Base-by-base conservation (phyloP, 202 grass and related monocot genomes). In the Miscanthus sacchariflorus region DNA sequence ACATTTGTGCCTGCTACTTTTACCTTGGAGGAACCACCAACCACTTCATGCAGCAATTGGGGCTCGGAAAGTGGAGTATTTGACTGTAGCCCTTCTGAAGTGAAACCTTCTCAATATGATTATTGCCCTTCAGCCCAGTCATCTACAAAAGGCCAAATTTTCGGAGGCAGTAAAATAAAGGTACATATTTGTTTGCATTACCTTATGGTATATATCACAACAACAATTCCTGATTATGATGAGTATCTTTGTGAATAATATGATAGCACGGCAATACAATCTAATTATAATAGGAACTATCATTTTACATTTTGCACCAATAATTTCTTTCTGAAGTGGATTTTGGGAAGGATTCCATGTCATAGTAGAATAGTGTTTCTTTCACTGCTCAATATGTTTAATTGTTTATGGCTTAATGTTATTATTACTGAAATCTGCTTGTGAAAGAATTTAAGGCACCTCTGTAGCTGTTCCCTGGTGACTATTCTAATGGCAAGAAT, bases 91-190 rank as follows among this genome's bases (percentile, higher is more conserved):
- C 80, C 87, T 85, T 82, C 52, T 54, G 72, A 87, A 68, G 72
- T 75, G 27, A 91, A 77, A 85, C 72, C 30, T 89, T 72, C 72
- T 64, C 78, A 40, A 15, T 61, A 76, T 87, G 84, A 87, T 70
- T 85, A 88, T 80, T 83, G 83, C 65, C 81, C 69, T 79, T 93
- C 84, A 8, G 85, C 81, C 1, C 81, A 85, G 67, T 89, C 91
- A 73, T 91, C 91, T 44, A 92, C 86, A 6, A 93, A 92, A 82
- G 69, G 68, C 17, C 81, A 93, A 88, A 76, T 87, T 68, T 84
- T 87, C 58, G 84, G 50, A 15, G 59, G 84, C 18, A 46, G 79
- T 52, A 93, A 89, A 68, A 72, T 82, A 68, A 85, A 85, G 83
- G 91, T 95, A 91, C 85, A 70, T 3, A 45, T 21, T 54, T 5